These are phyloP conservation scores for Chlorella sp. DNA, from an alignment of 139 green algal species.

Conservation along the genomic window DNA sequence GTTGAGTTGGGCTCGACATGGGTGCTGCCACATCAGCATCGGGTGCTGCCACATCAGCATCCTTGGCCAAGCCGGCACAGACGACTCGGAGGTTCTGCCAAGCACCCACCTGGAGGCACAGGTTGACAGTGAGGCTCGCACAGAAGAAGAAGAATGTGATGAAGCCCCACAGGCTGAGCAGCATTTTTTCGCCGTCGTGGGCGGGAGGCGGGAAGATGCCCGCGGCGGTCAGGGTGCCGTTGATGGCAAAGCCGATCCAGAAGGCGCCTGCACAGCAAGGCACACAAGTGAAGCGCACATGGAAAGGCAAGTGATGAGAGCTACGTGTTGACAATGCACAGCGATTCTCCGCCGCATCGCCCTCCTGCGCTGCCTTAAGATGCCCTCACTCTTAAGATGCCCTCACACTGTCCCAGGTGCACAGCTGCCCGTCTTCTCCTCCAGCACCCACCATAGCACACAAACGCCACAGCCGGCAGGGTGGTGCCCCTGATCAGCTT, in stretches of 20 bases:
- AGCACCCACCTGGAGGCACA: not conserved
- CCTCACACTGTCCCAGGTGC: not conserved
- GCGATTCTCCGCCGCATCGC: not conserved
- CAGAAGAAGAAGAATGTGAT: constrained; percentile 53
- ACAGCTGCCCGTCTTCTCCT: not conserved
- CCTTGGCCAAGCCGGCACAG: too few relatives aligned
- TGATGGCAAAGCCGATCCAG: constrained; percentile 29
- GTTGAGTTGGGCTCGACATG: not conserved
- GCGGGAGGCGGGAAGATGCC: not conserved
- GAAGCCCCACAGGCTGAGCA: constrained; percentile 56
- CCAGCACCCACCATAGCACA: constrained; percentile 57
- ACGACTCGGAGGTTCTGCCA: too few relatives aligned
- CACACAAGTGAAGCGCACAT: not conserved
- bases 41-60: too few relatives aligned
- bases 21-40: too few relatives aligned
- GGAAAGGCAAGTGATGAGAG: not conserved
- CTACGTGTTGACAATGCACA: not conserved
- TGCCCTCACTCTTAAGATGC: too few relatives aligned
- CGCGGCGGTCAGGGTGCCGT: not conserved
- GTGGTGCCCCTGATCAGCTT: constrained; percentile 66
- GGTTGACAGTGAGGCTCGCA: not conserved
- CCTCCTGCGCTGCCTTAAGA: not conserved
- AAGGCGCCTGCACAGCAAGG: constrained; percentile 1
- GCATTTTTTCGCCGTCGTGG: constrained; percentile 39
- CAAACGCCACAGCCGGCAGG: constrained; percentile 72